A percentile compares a stretch with the other conserved stretches of the same genome.
Evolutionary conservation across 2,329 filamentous ascomycete species (phyloP).

Genomic region (Colletotrichum sp.): DNA sequence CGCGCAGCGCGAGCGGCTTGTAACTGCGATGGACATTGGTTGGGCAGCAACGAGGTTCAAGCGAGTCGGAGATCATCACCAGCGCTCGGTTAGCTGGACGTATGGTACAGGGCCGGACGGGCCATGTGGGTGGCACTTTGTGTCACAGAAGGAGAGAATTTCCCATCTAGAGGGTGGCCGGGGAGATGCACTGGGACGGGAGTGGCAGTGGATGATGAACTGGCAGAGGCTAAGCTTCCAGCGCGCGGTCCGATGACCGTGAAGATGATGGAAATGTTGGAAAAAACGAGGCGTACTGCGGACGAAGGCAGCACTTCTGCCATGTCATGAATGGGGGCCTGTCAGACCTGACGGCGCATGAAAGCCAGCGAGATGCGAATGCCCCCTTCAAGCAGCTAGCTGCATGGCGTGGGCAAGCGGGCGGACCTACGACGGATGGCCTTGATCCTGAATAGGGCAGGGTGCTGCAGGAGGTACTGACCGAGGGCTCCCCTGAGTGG

Average conservation of each 20-base stretch:
- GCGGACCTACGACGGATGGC: conserved; percentile 2
- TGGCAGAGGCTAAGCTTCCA: neutral
- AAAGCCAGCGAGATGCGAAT: neutral
- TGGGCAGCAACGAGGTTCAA: neutral
- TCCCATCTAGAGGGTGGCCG: neutral
- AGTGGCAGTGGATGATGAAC: neutral
- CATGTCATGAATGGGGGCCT: neutral
- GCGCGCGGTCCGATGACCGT: conserved; percentile 13
- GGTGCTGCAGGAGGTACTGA: conserved; percentile 9
- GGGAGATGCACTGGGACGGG: neutral
- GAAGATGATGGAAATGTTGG: neutral
- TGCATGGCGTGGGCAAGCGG: neutral
- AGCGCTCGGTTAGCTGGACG: neutral
- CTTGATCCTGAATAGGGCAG: conserved; percentile 10
- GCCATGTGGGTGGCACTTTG: neutral
- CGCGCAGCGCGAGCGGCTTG: neutral
- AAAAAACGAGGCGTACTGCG: neutral
- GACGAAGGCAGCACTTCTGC: neutral
- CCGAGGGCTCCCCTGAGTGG: conserved; percentile 12
- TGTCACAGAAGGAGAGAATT: neutral
- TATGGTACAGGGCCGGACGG: neutral
- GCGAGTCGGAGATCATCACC: neutral
- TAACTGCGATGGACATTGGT: neutral
- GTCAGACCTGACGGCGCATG: neutral
- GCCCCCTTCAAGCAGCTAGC: neutral